Base-by-base conservation (phyloP, 2,329 filamentous ascomycete genomes). In the Coniochaeta prunicola region DNA sequence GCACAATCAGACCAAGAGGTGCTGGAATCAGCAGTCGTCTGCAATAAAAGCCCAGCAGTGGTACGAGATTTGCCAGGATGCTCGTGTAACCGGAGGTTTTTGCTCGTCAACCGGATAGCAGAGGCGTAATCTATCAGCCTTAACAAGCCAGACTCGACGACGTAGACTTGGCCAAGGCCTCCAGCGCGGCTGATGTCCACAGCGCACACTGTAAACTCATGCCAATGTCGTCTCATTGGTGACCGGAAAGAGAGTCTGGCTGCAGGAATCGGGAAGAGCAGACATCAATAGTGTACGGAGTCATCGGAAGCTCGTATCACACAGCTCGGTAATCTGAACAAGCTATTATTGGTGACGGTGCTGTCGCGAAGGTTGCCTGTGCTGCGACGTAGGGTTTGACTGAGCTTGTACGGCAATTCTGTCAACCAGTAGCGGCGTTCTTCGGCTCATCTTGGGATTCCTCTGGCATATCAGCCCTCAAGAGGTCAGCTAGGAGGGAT, bases 51-150 rank as follows among this genome's bases (percentile, higher is more conserved):
- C n/a, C 53, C 15, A 12, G 24, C 31, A 17, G 10, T n/a, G n/a
- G 30, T 34, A n/a, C 30, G 53, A 55, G 33, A n/a, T 55, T 55
- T 13, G 30, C 13, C 8, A 34, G 30, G 17, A 8, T 55, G 45
- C 21, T 55, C 9, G 53, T 55, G 53, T 55, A 33, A 36, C 31
- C 28, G 53, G 53, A 55, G 30, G 15, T 55, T 55, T 55, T 55
- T 3, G 2, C 53, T 34, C 17, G 33, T 24, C 53, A 28, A 55
- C 53, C 28, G 28, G 53, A 36, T 55, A 10, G 15, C n/a, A 7
- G 15, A 24, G 53, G 30, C 33, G 45, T 17, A 24, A 55, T 55
- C 28, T 24, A 8, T 36, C 53, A 55, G 53, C 53, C 53, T 36
- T 55, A 36, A n/a, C 24, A 30, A 50, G 45, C 13, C 45, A 13